Evolutionary conservation across 2,329 filamentous ascomycete genomes (phyloP).

Genomic region (Fonsecaea monophora): DNA sequence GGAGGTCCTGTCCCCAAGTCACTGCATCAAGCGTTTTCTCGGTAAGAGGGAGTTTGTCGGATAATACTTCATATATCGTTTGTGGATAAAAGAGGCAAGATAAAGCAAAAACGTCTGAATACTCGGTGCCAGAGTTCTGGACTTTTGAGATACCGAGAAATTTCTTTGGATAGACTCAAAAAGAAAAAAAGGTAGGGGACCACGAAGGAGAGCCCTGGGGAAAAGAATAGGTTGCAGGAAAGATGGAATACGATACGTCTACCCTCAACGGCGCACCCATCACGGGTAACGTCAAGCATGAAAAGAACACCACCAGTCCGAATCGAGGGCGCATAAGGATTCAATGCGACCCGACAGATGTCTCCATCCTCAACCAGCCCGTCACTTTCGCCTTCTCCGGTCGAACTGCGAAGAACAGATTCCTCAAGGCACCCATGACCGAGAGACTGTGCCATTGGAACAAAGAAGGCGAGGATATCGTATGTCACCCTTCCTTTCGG

Average conservation of each 20-base stretch:
- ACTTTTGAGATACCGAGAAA: too few relatives aligned
- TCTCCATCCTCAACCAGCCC: slow-evolving; percentile 54
- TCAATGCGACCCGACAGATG: slow-evolving; percentile 37
- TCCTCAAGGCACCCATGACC: slow-evolving; percentile 72
- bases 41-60: too few relatives aligned
- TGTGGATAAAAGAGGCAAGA: too few relatives aligned
- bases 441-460: slow-evolving; percentile 69
- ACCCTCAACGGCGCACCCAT: slow-evolving; percentile 17
- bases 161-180: neutral
- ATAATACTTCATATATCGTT: neutral
- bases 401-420: slow-evolving; percentile 66
- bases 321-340: slow-evolving; percentile 26
- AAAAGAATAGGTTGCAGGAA: neutral
- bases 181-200: neutral
- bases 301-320: slow-evolving; percentile 13
- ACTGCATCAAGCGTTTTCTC: too few relatives aligned
- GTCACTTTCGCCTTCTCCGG: slow-evolving; percentile 61
- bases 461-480: slow-evolving; percentile 35
- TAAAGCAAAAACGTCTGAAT: too few relatives aligned
- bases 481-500: slow-evolving; percentile 1
- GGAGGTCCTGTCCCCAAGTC: too few relatives aligned
- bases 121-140: too few relatives aligned
- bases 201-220: neutral
- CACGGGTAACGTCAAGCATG: slow-evolving; percentile 4
- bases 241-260: slow-evolving; percentile 36